Percentiles rank a stretch among this genome's conserved stretches.
phyloP scores from a whole-genome alignment of 2,329 filamentous ascomycete genomes.

The Clonostachys byssicola region DNA sequence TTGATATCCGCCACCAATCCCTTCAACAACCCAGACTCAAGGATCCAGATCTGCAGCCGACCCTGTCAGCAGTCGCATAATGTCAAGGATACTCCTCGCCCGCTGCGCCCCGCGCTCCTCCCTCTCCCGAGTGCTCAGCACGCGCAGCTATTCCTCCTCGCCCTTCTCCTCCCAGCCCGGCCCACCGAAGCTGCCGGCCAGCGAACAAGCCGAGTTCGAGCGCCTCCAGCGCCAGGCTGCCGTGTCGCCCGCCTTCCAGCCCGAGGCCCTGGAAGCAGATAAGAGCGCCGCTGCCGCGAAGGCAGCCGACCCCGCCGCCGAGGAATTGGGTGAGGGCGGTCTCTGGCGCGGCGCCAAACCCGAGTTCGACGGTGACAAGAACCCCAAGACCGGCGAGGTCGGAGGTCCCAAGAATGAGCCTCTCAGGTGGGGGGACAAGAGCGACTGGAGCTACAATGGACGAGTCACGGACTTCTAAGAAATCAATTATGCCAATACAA shows the following conservation, averaged over 20 bases:
- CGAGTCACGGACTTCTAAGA: constrained; percentile 82
- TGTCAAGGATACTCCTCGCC: constrained; percentile 8
- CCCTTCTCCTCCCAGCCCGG: constrained; percentile 54
- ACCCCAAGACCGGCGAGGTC: constrained; percentile 92
- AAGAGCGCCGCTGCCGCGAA: constrained; percentile 5
- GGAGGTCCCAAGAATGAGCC: constrained; percentile 98
- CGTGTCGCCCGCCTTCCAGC: constrained; percentile 35
- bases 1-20: neutral
- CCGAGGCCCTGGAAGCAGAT: constrained; percentile 15
- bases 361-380: constrained; percentile 88
- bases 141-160: constrained; percentile 23
- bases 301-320: constrained; percentile 14
- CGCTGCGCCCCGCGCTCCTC: constrained; percentile 4
- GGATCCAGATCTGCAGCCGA: neutral
- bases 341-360: constrained; percentile 74
- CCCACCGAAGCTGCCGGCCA: constrained; percentile 81
- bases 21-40: neutral
- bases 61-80: neutral
- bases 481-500: neutral
- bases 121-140: constrained; percentile 3
- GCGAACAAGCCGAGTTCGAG: constrained; percentile 89
- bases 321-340: constrained; percentile 52
- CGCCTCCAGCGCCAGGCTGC: constrained; percentile 66
- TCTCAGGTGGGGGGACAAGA: constrained; percentile 72
- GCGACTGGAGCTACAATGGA: constrained; percentile 92